Evolutionary conservation across 179 eudicot genomes (phyloP).

Genomic region (Heliamphora ciliata): DNA sequence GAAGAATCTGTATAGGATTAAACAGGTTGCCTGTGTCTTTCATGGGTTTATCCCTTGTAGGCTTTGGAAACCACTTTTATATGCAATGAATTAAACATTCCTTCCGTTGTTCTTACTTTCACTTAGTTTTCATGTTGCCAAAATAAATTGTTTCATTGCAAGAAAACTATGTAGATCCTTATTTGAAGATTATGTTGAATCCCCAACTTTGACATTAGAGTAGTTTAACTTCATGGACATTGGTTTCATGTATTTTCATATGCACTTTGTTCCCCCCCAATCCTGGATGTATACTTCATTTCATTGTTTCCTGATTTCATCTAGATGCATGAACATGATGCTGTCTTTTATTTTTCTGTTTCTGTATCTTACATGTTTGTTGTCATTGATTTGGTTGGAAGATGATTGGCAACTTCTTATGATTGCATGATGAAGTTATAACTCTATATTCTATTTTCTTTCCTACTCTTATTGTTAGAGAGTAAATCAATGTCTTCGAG

Average conservation of each 20-base stretch:
- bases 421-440: neutral
- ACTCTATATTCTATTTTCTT: neutral
- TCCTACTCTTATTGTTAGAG: slow-evolving; percentile 37
- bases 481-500: slow-evolving; percentile 74
- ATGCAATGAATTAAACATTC: too few species aligned
- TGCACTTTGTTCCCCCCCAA: neutral
- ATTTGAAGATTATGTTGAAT: too few species aligned
- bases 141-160: neutral
- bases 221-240: neutral
- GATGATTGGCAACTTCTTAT: neutral
- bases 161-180: too few species aligned
- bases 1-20: too few species aligned
- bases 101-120: too few species aligned
- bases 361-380: neutral
- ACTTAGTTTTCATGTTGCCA: too few species aligned
- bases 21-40: too few species aligned
- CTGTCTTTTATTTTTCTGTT: neutral
- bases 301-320: neutral
- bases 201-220: neutral
- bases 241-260: neutral
- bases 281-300: too few species aligned
- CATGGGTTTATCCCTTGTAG: too few species aligned
- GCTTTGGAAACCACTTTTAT: too few species aligned
- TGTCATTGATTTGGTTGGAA: neutral
- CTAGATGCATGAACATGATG: neutral